Conservation (phyloP, 83 land plant genomes). For the Picea mariana region DNA sequence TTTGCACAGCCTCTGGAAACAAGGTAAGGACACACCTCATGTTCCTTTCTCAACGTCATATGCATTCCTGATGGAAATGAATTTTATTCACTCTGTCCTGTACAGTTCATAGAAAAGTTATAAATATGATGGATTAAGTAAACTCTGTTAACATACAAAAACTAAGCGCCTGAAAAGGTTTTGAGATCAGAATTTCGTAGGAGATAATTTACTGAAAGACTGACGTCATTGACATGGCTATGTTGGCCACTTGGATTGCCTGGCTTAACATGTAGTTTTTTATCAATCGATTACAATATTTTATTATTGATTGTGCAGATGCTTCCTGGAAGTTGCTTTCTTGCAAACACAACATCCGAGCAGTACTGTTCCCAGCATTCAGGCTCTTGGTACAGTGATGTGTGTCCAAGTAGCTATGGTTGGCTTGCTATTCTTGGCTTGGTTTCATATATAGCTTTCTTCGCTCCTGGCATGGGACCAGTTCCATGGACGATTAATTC, state of each 20-base stretch:
- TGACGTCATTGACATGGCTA: no score
- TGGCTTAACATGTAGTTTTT: background rate
- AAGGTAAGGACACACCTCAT: slow-evolving; percentile 9
- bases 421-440: slow-evolving; percentile 83
- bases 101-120: background rate
- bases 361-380: slow-evolving; percentile 11
- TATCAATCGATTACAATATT: slow-evolving; percentile 4
- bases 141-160: background rate
- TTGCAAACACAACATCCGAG: slow-evolving; percentile 20
- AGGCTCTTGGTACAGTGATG: slow-evolving; percentile 29
- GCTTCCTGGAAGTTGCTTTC: slow-evolving; percentile 29
- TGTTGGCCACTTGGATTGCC: no score
- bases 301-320: slow-evolving; percentile 5
- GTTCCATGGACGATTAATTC: slow-evolving; percentile 97
- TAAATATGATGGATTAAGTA: background rate
- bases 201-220: no score
- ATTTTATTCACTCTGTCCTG: background rate
- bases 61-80: background rate
- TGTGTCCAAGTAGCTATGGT: slow-evolving; percentile 56
- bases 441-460: slow-evolving; percentile 72
- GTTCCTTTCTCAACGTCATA: background rate
- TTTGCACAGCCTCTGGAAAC: slow-evolving; percentile 28
- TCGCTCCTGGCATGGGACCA: slow-evolving; percentile 96
- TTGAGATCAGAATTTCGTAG: no score
- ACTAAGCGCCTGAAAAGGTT: background rate